A percentile compares a stretch with the other conserved stretches of the same genome.
Conservation (phyloP, 2,329 filamentous ascomycete genomes). For the Neoscytalidium dimidiatum region DNA sequence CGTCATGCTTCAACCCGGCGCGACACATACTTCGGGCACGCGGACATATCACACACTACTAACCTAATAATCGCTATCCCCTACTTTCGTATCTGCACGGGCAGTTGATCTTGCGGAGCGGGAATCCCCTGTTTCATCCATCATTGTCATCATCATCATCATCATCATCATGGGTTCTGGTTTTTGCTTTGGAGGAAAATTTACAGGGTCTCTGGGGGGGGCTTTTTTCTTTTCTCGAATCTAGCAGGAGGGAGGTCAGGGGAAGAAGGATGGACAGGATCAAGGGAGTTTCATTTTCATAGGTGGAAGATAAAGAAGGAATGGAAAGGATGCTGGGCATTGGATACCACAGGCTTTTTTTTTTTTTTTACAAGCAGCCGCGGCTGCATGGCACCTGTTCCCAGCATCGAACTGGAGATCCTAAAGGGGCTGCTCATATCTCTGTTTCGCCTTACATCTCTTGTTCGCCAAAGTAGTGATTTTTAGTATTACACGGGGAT, state of each 20-base stretch:
- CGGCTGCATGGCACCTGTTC: conserved; percentile 1
- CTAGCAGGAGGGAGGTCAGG: not conserved
- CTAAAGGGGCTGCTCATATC: not conserved
- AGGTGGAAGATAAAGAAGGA: conserved; percentile 1
- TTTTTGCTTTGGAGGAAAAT: conserved; percentile 12
- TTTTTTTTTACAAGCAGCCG: not conserved
- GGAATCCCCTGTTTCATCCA: conserved; percentile 8
- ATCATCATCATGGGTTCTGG: not conserved
- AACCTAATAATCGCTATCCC: conserved; percentile 11
- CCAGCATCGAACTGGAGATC: not conserved
- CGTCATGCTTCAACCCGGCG: not conserved
- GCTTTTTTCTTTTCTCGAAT: not conserved
- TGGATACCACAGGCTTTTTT: conserved; percentile 14
- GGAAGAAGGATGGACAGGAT: not conserved
- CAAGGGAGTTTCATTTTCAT: conserved; percentile 6
- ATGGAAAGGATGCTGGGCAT: conserved; percentile 11
- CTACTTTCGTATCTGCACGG: not conserved
- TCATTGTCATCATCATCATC: not conserved
- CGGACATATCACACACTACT: conserved; percentile 1
- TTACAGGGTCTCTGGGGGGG: not conserved
- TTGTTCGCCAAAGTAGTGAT: conserved; percentile 12
- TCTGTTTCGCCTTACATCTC: conserved; percentile 10
- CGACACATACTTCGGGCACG: not conserved
- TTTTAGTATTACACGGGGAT: conserved; percentile 12
- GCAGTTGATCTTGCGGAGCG: conserved; percentile 12